Evolutionary conservation across 176 grass and related monocot species (phyloP).

Genomic region (Dactylis glomerata): DNA sequence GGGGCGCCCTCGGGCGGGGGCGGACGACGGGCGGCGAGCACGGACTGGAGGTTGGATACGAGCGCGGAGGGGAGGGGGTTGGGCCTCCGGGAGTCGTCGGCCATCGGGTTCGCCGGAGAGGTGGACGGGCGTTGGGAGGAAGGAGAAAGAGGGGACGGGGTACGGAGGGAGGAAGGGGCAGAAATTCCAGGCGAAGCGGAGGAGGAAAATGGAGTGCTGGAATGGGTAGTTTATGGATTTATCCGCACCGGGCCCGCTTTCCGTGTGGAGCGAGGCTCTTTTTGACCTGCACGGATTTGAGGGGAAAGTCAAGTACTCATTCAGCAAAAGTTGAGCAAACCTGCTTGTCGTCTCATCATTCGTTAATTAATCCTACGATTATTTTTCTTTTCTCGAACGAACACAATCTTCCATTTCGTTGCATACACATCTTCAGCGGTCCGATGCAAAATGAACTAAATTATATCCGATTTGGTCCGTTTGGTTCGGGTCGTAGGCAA

Average conservation of each 20-base stretch:
- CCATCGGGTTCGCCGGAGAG: conserved; percentile 34
- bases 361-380: not conserved
- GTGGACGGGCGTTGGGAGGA: not conserved
- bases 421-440: too few species aligned
- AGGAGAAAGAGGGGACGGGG: not conserved
- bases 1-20: conserved; percentile 20
- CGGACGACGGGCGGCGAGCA: conserved; percentile 34
- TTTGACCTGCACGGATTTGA: conserved; percentile 26
- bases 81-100: conserved; percentile 33
- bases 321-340: not conserved
- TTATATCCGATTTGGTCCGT: too few species aligned
- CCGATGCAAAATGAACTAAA: too few species aligned
- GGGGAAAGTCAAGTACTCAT: conserved; percentile 11
- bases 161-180: not conserved
- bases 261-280: conserved; percentile 14
- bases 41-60: conserved; percentile 69
- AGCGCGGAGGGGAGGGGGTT: conserved; percentile 54
- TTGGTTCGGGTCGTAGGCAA: too few species aligned
- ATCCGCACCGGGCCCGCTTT: conserved; percentile 34
- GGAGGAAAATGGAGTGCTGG: conserved; percentile 1
- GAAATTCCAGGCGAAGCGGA: not conserved
- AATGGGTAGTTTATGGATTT: conserved; percentile 49
- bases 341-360: not conserved
- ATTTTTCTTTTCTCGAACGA: not conserved
- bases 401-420: too few species aligned